Base-by-base conservation (phyloP, 1,284 basidiomycete species). In the Pseudozyma tsukubaensis region DNA sequence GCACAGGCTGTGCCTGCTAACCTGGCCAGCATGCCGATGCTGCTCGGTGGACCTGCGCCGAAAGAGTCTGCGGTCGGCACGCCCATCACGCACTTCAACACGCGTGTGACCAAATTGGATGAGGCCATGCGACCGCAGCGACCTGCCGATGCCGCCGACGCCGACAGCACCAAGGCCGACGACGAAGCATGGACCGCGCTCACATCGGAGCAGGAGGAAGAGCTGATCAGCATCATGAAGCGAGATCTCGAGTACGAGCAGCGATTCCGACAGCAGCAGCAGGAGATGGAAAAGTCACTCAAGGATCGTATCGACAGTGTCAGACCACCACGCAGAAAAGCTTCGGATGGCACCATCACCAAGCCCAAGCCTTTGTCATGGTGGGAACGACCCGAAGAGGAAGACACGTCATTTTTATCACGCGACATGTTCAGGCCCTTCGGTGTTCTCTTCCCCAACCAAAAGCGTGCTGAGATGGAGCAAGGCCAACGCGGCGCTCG, bases 31-130 rank as follows among this genome's bases (percentile, higher is more conserved):
- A 64, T 68, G 34, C 78, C 79, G n/a, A 75, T 83, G 55, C 86
- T 70, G 59, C 86, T 68, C 59, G 85, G 80, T 39, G 80, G 79
- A 29, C 68, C 85, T 11, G 85, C 84, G 0, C 81, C 77, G 0
- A 59, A 72, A 18, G 59, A 68, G 59, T 80, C 78, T 13, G 79
- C 75, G 6, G 66, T 75, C 34, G 79, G 76, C 78, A 87, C 86
- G 13, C 86, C 86, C 9, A 86, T 90, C 59, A 90, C 90, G 81
- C 88, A 88, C 29, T 86, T 87, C 37, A 88, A 90, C 53, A 93
- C 92, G 7, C 87, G 87, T 18, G 87, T 93, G 51, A 88, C 89
- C 10, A 85, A 88, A 55, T 88, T 94, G 2, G 61, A 68, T 43
- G 65, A 65, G 18, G 65, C 48, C n/a, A 69, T 73, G 86, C 90